Evolutionary conservation across 2,329 filamentous ascomycete species (phyloP), one percentile per base, ranked within the genome.

Genomic region (Beauveria bassiana): DNA sequence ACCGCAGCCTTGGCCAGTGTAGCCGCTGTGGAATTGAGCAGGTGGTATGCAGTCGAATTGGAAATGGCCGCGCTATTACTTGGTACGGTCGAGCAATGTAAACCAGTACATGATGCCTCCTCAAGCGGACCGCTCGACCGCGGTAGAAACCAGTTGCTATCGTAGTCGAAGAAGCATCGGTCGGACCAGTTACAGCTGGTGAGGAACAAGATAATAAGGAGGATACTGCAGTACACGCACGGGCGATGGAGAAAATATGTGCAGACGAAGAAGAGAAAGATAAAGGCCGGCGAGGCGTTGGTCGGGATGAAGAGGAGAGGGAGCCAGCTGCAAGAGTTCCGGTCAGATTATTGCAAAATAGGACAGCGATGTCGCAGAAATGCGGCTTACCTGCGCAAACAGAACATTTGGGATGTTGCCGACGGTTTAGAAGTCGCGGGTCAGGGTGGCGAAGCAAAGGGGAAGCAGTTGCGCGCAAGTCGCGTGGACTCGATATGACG

Each of bases 221-320:
- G 88, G 64, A 97, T 87, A 64, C 92, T 96, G 84, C 95, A 99
- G 82, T 99, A 99, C 68, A 96, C 88, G 79, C 95, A 99, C 59
- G 95, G 95, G 61, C 93, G 88, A 78, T 97, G 96, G 69, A 99
- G 87, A 77, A 96, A 90, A 81, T 96, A 98, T 66, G 93, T 96
- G 74, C 93, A 91, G 66, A 91, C 82, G 78, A 99, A 88, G 81
- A 95, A 91, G 76, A 91, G 84, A 77, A 93, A 85, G 73, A 95
- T 90, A 78, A 93, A 93, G 70, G 90, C 83, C 28, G 90, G 90
- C 62, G 89, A 92, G 68, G 90, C 89, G 73, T 93, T 92, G 63
- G 90, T 91, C 58, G 90, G 90, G 68, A 95, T 92, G 76, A 95
- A 93, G 73, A 95, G 89, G 68, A 95, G 86, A 34, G 90, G 90